Percentiles rank a stretch among this genome's conserved stretches.
Conservation (phyloP, 805 yeast genomes). For the Saturnispora saitoi region DNA sequence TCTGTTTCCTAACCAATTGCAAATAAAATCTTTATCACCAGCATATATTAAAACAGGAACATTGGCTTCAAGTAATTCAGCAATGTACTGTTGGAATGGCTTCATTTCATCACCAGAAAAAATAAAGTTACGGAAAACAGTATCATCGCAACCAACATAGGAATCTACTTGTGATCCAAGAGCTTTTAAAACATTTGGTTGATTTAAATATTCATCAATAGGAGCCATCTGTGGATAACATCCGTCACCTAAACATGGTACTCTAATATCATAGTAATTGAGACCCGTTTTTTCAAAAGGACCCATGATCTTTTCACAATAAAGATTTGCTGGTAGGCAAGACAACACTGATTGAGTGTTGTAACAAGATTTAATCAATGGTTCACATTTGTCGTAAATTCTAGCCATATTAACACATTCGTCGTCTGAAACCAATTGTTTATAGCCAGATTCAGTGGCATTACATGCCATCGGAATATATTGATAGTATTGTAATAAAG, state of each 20-base stretch:
- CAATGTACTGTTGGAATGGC: slow-evolving; percentile 74
- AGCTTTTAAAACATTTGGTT: slow-evolving; percentile 64
- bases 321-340: slow-evolving; percentile 85
- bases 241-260: slow-evolving; percentile 54
- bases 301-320: slow-evolving; percentile 80
- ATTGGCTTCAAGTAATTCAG: slow-evolving; percentile 58
- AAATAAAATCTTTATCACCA: slow-evolving; percentile 93
- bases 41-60: slow-evolving; percentile 86
- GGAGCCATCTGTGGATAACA: slow-evolving; percentile 77
- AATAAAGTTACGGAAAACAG: slow-evolving; percentile 69
- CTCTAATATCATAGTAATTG: slow-evolving; percentile 86
- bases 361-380: slow-evolving; percentile 73
- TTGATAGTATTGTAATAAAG: slow-evolving; percentile 66
- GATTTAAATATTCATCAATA: slow-evolving; percentile 72
- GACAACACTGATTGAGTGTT: slow-evolving; percentile 64
- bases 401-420: slow-evolving; percentile 66
- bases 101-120: slow-evolving; percentile 89
- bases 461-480: slow-evolving; percentile 93
- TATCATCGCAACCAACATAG: slow-evolving; percentile 69
- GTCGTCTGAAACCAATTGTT: slow-evolving; percentile 66
- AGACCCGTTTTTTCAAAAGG: slow-evolving; percentile 80
- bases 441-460: slow-evolving; percentile 63
- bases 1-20: slow-evolving; percentile 93
- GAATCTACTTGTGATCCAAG: slow-evolving; percentile 85
- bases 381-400: slow-evolving; percentile 67